Base-by-base conservation (phyloP, 129 eudicot species). In the Ambrosia trifida region DNA sequence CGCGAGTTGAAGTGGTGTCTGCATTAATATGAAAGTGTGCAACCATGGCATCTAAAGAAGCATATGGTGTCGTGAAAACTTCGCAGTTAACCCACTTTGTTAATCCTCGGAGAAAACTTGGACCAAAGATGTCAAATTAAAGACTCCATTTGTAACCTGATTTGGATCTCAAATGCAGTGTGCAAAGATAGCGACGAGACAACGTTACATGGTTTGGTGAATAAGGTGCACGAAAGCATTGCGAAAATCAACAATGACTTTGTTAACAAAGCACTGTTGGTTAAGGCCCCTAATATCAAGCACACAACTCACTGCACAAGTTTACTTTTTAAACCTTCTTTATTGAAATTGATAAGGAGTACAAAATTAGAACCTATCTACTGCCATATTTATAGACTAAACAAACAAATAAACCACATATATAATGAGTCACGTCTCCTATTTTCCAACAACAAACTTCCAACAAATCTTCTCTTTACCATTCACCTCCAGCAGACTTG, bases 11-110 rank as follows among this genome's bases (percentile, higher is more conserved):
- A 40, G 78, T 36, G 1, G 64, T 73, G 12, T 33, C 64, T 1
- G 71, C 71, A 19, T 73, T 74, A 53, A 49, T 74, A 64, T 74
- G 78, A 71, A 52, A 74, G 52, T 74, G 71, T 41, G 78, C 54
- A 40, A 50, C 50, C 51, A 64, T 17, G 2, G 72, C 72, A 7
- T 64, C 71, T 28, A 74, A 64, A 64, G 54, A 64, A 47, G 40
- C 54, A 0, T 12, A 2, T 50, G 78, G 71, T 9, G 4, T 18
- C 2, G 17, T 35, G 16, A 73, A 49, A 4, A 41, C 71, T 7
- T 73, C 78, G 36, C 13, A 1, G 7, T 20, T 73, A 43, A 24
- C 45, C 4, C 50, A 61, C 72, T 4, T 46, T 41, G 52, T 60
- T 9, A 64, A 43, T 57, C 46, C 51, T 51, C 40, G 66, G 20